Percentiles rank a stretch among this genome's conserved stretches.
Conservation (phyloP, 805 yeast species). For the Isabelozyma gotoi region DNA sequence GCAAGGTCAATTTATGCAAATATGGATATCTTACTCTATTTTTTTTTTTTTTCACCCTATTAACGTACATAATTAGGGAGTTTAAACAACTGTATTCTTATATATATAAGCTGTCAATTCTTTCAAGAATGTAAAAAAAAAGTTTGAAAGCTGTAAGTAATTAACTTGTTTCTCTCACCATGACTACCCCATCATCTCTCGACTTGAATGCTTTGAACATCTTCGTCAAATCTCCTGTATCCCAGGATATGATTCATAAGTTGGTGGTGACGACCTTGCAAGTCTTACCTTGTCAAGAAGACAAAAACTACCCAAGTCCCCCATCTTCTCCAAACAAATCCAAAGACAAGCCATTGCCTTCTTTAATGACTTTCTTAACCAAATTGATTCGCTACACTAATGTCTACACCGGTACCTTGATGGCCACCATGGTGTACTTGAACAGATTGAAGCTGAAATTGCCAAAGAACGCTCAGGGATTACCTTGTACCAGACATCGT, state of each 20-base stretch:
- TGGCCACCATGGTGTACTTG: slow-evolving; percentile 71
- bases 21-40: background rate
- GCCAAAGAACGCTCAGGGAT: slow-evolving; percentile 72
- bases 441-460: slow-evolving; percentile 58
- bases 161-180: background rate
- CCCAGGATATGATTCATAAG: slow-evolving; percentile 73
- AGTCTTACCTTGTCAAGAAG: slow-evolving; percentile 60
- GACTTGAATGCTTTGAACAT: slow-evolving; percentile 55
- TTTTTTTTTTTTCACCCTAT: too few relatives aligned
- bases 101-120: background rate
- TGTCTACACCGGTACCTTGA: slow-evolving; percentile 76
- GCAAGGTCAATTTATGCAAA: background rate
- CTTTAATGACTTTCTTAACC: slow-evolving; percentile 72
- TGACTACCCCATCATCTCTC: slow-evolving; percentile 13
- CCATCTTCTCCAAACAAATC: slow-evolving; percentile 17
- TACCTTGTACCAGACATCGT: slow-evolving; percentile 79
- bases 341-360: slow-evolving; percentile 51
- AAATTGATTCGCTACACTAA: slow-evolving; percentile 71
- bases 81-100: too few relatives aligned
- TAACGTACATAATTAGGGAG: too few relatives aligned
- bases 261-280: slow-evolving; percentile 65
- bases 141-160: background rate
- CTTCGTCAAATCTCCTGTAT: slow-evolving; percentile 63
- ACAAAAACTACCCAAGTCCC: slow-evolving; percentile 30
- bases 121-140: background rate